A percentile compares a stretch with the other conserved stretches of the same genome.
Conservation (phyloP, 345 rosid genomes). For the Psidium guajava region DNA sequence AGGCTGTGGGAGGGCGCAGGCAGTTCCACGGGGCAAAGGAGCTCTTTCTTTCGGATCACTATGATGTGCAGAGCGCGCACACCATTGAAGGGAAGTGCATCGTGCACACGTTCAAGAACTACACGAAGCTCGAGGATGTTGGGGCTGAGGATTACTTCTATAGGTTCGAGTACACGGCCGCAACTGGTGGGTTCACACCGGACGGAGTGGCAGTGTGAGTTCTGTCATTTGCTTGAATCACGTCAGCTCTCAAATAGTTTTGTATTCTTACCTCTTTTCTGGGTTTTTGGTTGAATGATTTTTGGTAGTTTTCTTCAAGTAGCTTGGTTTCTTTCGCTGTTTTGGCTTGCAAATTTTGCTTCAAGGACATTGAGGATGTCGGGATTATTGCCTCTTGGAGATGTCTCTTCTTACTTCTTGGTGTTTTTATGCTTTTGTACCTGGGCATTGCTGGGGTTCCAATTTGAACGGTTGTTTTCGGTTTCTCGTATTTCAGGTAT, state of each 20-base stretch:
- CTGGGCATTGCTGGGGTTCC: not conserved
- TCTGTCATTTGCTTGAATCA: not conserved
- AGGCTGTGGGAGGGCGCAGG: slow-evolving; percentile 70
- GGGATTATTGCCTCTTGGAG: not conserved
- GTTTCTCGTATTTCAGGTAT: slow-evolving; percentile 21
- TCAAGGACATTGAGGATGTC: not conserved
- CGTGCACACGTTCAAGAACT: slow-evolving; percentile 69
- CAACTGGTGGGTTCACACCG: slow-evolving; percentile 72
- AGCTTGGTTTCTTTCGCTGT: not conserved
- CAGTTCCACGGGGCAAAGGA: slow-evolving; percentile 88
- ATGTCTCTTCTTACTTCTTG: not conserved
- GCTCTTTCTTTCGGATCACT: slow-evolving; percentile 81
- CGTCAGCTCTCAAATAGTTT: not conserved
- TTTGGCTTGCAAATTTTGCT: not conserved
- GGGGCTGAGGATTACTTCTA: slow-evolving; percentile 73
- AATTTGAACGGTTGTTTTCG: not conserved
- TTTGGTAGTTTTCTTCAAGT: not conserved
- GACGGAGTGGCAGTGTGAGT: slow-evolving; percentile 89
- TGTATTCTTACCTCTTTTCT: not conserved
- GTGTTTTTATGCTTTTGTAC: not conserved
- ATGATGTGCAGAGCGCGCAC: slow-evolving; percentile 66
- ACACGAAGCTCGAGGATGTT: slow-evolving; percentile 65
- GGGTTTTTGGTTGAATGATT: not conserved
- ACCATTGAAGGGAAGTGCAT: slow-evolving; percentile 83
- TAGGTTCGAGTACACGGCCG: slow-evolving; percentile 76